A percentile compares a stretch with the other conserved stretches of the same genome.
Conservation (phyloP, 345 rosid species). For the Limnanthes douglasii region DNA sequence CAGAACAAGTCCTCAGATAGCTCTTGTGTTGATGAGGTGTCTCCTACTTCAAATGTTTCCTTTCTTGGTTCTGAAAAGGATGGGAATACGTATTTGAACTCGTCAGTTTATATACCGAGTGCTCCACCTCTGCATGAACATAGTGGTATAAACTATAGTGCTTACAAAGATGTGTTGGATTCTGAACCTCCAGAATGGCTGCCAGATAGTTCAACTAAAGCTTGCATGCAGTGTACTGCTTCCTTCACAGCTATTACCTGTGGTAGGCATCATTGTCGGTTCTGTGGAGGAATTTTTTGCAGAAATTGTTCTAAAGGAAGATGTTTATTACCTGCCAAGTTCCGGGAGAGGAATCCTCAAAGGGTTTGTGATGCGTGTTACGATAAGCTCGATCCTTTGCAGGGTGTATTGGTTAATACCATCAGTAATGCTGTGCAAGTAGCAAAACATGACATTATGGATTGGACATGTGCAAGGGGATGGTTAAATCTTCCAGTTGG, state of each 20-base stretch:
- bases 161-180: constrained; percentile 60
- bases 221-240: constrained; percentile 72
- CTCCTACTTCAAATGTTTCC: constrained; percentile 47
- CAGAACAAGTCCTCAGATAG: constrained; percentile 21
- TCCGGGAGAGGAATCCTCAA: constrained; percentile 84
- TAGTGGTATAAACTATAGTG: constrained; percentile 31
- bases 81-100: constrained; percentile 64
- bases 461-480: constrained; percentile 89
- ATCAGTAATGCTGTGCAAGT: constrained; percentile 87
- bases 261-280: constrained; percentile 96
- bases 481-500: constrained; percentile 95
- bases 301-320: constrained; percentile 70
- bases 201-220: constrained; percentile 66
- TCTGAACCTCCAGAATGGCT: constrained; percentile 95
- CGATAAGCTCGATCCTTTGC: constrained; percentile 91
- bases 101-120: constrained; percentile 89
- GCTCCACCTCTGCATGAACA: constrained; percentile 88
- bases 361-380: constrained; percentile 92
- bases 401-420: constrained; percentile 58
- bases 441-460: constrained; percentile 86
- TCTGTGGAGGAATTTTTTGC: constrained; percentile 93
- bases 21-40: constrained; percentile 14
- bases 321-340: constrained; percentile 67
- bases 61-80: constrained; percentile 63
- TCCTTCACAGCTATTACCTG: constrained; percentile 71